phyloP scores from a whole-genome alignment of 23 red algal species.

The Agarophyton chilense region DNA sequence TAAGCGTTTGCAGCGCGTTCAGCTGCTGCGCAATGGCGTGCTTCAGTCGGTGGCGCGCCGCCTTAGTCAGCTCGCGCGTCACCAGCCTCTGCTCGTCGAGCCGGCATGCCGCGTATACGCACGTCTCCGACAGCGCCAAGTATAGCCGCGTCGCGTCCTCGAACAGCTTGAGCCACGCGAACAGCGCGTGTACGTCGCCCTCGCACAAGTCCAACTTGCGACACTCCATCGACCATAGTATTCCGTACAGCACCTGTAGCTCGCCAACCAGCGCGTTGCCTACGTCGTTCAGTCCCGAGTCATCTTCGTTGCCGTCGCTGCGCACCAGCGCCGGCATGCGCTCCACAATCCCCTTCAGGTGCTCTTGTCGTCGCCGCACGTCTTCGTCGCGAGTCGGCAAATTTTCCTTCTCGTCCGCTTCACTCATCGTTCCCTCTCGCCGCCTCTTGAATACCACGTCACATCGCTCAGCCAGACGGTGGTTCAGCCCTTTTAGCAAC shows the following conservation, averaged over 20 bases:
- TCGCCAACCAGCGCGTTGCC: constrained; percentile 23
- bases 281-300: background rate
- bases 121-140: background rate
- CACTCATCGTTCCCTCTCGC: constrained; percentile 26
- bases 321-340: constrained; percentile 24
- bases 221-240: constrained; percentile 35
- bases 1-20: constrained; percentile 29
- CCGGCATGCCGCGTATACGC: background rate
- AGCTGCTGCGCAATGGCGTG: background rate
- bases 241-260: constrained; percentile 35
- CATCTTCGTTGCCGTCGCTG: background rate
- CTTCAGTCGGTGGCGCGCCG: background rate
- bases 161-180: constrained; percentile 44
- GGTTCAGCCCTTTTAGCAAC: constrained; percentile 27
- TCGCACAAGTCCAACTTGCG: constrained; percentile 24
- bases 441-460: background rate
- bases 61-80: background rate
- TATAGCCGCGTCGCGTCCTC: constrained; percentile 33
- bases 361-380: constrained; percentile 45
- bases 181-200: constrained; percentile 20
- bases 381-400: constrained; percentile 15
- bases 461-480: constrained; percentile 3
- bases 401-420: background rate
- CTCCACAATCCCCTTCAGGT: constrained; percentile 13
- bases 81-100: background rate